These are phyloP conservation scores for Ophiostoma sp. DNA, from an alignment of 2,329 filamentous ascomycete species.

Conservation along the genomic window DNA sequence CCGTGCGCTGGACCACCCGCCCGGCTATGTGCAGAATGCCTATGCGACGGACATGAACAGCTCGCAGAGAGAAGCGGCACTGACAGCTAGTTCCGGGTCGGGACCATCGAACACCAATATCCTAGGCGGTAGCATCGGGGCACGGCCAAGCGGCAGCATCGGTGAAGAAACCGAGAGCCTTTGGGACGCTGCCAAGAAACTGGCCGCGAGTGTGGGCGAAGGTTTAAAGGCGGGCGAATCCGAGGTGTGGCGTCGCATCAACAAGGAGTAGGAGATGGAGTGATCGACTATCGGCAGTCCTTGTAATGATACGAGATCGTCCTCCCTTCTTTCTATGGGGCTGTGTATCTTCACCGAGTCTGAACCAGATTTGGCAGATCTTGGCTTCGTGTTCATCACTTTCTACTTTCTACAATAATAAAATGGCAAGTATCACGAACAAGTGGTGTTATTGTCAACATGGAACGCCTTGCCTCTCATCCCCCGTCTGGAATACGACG, in stretches of 20 bases:
- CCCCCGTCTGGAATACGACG: not conserved
- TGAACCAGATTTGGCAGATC: constrained; percentile 1
- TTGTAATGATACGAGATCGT: too few relatives aligned
- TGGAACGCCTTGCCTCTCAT: not conserved
- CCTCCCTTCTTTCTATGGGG: not conserved
- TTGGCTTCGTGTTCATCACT: not conserved
- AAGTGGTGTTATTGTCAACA: constrained; percentile 1
- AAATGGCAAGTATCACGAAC: not conserved
- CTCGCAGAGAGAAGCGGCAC: constrained; percentile 40
- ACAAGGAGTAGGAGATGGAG: constrained; percentile 44
- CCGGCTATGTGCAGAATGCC: constrained; percentile 53
- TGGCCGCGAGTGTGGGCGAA: constrained; percentile 52
- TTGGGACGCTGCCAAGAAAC: constrained; percentile 54
- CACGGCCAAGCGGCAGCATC: constrained; percentile 11
- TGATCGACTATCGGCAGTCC: not conserved
- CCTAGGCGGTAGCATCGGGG: not conserved
- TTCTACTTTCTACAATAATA: not conserved
- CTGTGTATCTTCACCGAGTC: not conserved
- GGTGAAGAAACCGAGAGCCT: constrained; percentile 43
- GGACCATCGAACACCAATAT: not conserved
- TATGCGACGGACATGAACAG: constrained; percentile 48
- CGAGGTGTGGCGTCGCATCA: constrained; percentile 59
- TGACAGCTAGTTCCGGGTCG: not conserved
- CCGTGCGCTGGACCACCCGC: constrained; percentile 40
- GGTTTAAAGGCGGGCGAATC: constrained; percentile 54